phyloP scores from a whole-genome alignment of 495 filamentous ascomycete genomes.

The Xylaria grammica region DNA sequence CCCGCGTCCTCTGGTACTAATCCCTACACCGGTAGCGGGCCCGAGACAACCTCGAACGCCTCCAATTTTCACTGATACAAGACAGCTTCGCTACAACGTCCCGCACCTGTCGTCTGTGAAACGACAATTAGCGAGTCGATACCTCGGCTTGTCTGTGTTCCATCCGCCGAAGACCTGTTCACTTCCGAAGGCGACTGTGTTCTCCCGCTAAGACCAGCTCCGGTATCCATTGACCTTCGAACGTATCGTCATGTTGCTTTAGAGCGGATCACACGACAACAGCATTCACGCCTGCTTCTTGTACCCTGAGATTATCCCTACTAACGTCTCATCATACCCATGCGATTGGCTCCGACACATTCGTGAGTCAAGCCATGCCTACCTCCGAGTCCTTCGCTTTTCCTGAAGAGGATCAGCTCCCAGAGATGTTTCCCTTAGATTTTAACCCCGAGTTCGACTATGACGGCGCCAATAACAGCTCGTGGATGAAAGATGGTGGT shows the following conservation, averaged over 20 bases:
- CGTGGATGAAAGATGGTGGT: constrained; percentile 7
- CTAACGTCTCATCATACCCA: not conserved
- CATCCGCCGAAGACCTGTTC: not conserved
- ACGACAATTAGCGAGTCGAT: not conserved
- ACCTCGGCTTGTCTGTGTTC: not conserved
- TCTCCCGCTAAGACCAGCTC: not conserved
- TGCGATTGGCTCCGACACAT: not conserved
- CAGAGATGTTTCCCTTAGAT: constrained; percentile 24
- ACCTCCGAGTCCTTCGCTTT: constrained; percentile 25
- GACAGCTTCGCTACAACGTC: not conserved
- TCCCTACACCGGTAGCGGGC: constrained; percentile 15
- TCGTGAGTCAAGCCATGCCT: constrained; percentile 25
- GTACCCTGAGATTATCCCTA: not conserved
- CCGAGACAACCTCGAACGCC: not conserved
- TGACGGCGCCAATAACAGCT: constrained; percentile 19
- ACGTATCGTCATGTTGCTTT: constrained; percentile 32
- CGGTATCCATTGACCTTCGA: constrained; percentile 21
- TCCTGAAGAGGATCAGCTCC: constrained; percentile 23
- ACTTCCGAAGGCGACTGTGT: not conserved
- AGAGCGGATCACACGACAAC: constrained; percentile 14
- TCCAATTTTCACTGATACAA: constrained; percentile 12
- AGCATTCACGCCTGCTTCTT: not conserved
- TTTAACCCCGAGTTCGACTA: constrained; percentile 28
- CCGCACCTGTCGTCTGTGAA: constrained; percentile 1
- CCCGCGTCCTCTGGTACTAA: not conserved